A percentile compares a stretch with the other conserved stretches of the same genome.
Conservation (phyloP, 1,139 yeast species). For the Saccharomycopsis crataegensis region DNA sequence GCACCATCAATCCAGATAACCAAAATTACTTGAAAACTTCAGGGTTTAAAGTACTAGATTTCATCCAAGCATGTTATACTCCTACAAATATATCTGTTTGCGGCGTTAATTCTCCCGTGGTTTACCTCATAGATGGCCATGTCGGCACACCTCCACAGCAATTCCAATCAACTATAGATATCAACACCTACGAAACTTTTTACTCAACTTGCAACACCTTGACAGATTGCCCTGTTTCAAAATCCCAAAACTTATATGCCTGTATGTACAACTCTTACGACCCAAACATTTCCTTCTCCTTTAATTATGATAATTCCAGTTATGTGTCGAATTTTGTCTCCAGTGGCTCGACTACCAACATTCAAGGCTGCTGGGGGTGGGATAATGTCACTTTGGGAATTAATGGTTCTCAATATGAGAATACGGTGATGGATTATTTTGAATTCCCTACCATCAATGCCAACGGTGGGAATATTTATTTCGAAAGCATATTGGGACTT, state of each 20-base stretch:
- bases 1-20: too few relatives aligned
- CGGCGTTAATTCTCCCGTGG: slow-evolving; percentile 18
- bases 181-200: slow-evolving; percentile 15
- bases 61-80: slow-evolving; percentile 18
- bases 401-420: background rate
- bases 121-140: slow-evolving; percentile 5
- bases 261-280: slow-evolving; percentile 17
- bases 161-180: slow-evolving; percentile 13
- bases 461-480: slow-evolving; percentile 3
- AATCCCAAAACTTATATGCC: slow-evolving; percentile 12
- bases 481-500: slow-evolving; percentile 14
- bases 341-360: slow-evolving; percentile 4
- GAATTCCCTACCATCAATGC: slow-evolving; percentile 14
- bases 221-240: slow-evolving; percentile 10
- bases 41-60: slow-evolving; percentile 8
- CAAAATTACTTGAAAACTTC: background rate
- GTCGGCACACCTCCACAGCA: slow-evolving; percentile 17
- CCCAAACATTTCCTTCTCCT: slow-evolving; percentile 13
- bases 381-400: slow-evolving; percentile 14
- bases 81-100: slow-evolving; percentile 15
- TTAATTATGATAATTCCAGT: slow-evolving; percentile 12
- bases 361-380: slow-evolving; percentile 18
- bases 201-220: slow-evolving; percentile 16
- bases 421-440: slow-evolving; percentile 2
- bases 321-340: slow-evolving; percentile 11